Evolutionary conservation across 1,139 yeast species (phyloP), one percentile per base, ranked within the genome.

Genomic region (Lodderomyces theae): DNA sequence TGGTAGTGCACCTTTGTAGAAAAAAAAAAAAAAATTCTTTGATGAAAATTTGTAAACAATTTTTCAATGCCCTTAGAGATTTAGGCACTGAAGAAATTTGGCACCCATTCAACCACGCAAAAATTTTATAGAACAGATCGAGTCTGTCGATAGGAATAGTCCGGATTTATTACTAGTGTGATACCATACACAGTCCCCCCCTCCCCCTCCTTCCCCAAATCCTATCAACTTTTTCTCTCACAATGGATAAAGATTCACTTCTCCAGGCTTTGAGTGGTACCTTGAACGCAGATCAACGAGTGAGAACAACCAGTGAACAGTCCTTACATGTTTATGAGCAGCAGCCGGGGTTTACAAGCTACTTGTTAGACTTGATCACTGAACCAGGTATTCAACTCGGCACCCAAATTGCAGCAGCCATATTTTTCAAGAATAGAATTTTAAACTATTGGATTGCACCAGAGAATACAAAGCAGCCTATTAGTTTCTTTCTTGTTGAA

Each of bases 341-440:
- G 46, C 73, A 69, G 44, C 72, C 78, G 1, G 85, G 86, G 1
- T 80, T 80, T 61, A 76, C 85, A 1, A 67, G 72, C 9, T 78
- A 77, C 52, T 65, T 80, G 42, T 64, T 82, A 28, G 80, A 75
- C 37, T 64, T 81, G 40, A 70, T 79, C 16, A 57, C 63, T 17
- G 85, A 81, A 50, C 57, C 60, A 2, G 58, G 66, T 2, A 64
- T 77, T 13, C 68, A 75, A 33, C 52, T 63, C 13, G 76, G 79
- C 11, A 70, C 77, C 42, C 76, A 82, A 51, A 63, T 79, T 38
- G 74, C 86, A 12, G 80, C 86, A 3, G 81, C 86, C 3, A 80
- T 84, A 39, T 79, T 79, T 53, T 79, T 82, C 63, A 84, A 83
- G 56, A 83, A 82, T 56, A 72, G 85, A 52, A 68, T 84, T 28